Percentiles rank a stretch among this genome's conserved stretches.
These are phyloP conservation scores for Talaromyces wortmannii DNA, from an alignment of 495 filamentous ascomycete genomes.

Conservation along the genomic window DNA sequence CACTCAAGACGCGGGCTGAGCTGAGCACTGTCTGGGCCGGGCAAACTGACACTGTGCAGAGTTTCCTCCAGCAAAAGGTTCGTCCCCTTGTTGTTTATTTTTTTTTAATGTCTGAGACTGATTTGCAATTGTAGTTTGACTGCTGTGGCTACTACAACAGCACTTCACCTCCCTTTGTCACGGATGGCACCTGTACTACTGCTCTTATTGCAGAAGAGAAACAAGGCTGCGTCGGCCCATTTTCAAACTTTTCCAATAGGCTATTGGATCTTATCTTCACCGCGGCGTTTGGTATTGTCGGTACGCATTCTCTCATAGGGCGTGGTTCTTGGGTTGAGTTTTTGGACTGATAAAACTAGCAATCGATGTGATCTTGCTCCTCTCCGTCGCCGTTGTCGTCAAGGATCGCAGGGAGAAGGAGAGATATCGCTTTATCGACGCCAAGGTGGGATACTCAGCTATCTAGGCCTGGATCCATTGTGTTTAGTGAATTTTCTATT, in stretches of 20 bases:
- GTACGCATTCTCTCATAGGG: constrained; percentile 15
- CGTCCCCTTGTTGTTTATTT: constrained; percentile 7
- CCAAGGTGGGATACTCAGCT: constrained; percentile 51
- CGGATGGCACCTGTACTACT: constrained; percentile 53
- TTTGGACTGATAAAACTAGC: constrained; percentile 14
- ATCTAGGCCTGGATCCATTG: constrained; percentile 11
- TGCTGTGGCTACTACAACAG: constrained; percentile 72
- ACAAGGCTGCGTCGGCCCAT: constrained; percentile 55
- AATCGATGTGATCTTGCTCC: constrained; percentile 54
- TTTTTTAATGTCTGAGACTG: not conserved
- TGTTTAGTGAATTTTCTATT: no score
- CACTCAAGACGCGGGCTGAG: constrained; percentile 53
- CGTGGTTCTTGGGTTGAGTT: not conserved
- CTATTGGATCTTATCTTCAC: constrained; percentile 70
- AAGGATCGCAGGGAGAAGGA: constrained; percentile 66
- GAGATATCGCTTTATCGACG: constrained; percentile 64
- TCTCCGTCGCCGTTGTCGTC: constrained; percentile 60
- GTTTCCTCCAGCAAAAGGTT: constrained; percentile 59
- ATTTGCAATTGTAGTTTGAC: constrained; percentile 42
- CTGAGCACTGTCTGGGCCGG: constrained; percentile 47
- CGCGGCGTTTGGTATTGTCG: constrained; percentile 67
- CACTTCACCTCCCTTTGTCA: constrained; percentile 56
- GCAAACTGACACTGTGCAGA: constrained; percentile 46
- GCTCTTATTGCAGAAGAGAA: constrained; percentile 57
- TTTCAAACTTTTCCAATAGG: constrained; percentile 56